These are phyloP conservation scores for Podospora pseudocomata DNA, from an alignment of 495 filamentous ascomycete genomes.

Conservation along the genomic window DNA sequence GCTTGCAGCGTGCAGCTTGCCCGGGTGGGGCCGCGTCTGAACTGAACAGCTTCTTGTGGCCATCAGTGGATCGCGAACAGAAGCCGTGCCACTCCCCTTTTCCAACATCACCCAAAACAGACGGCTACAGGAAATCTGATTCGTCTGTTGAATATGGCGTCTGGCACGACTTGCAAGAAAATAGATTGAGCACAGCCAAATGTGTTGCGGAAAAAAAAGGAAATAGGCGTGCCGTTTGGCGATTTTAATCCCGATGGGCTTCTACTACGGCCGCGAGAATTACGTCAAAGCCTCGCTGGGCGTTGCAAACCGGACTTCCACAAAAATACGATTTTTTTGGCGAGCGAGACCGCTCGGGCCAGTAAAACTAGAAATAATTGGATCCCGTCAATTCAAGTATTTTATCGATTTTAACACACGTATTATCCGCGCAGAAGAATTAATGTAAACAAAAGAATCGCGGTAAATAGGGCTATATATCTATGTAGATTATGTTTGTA, in stretches of 20 bases:
- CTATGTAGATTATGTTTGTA: too few relatives aligned
- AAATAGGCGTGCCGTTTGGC: neutral
- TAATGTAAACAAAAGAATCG: too few relatives aligned
- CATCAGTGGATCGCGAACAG: neutral
- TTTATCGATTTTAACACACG: too few relatives aligned
- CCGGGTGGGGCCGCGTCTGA: neutral
- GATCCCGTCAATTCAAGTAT: too few relatives aligned
- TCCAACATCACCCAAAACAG: neutral
- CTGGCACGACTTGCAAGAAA: neutral
- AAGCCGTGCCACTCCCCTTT: neutral
- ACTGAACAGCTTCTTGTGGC: slow-evolving; percentile 1
- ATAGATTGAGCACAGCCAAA: neutral
- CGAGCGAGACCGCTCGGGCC: too few relatives aligned
- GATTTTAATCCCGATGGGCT: neutral
- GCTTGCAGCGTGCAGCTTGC: neutral
- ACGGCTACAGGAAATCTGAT: neutral
- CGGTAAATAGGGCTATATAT: too few relatives aligned
- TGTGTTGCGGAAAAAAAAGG: neutral
- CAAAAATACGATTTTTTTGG: too few relatives aligned
- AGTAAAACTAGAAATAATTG: too few relatives aligned
- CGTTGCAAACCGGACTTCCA: too few relatives aligned
- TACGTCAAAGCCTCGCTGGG: neutral
- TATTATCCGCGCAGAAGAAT: too few relatives aligned
- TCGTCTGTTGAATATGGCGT: neutral
- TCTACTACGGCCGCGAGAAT: neutral